Conservation (phyloP, 768 basidiomycete genomes). For the Hypholoma fasciculare region DNA sequence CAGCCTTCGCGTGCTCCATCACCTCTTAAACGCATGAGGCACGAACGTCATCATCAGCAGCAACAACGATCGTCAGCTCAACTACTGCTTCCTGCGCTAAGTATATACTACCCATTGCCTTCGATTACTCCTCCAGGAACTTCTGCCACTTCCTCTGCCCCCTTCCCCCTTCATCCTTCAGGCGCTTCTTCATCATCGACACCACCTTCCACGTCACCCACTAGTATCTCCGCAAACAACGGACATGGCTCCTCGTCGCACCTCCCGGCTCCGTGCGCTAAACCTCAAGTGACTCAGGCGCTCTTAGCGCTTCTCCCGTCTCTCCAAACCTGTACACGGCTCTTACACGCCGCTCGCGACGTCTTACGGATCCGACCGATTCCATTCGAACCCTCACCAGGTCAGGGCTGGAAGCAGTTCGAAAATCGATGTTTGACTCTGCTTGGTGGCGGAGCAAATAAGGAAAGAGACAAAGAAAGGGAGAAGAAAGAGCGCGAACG, state of each 20-base stretch:
- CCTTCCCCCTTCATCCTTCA: constrained; percentile 13
- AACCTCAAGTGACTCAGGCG: constrained; percentile 29
- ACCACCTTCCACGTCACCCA: constrained; percentile 8
- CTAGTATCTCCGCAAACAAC: constrained; percentile 1
- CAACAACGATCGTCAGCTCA: constrained; percentile 10
- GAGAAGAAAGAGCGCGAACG: constrained; percentile 19
- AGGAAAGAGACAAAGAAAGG: constrained; percentile 15
- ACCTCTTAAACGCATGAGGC: constrained; percentile 4
- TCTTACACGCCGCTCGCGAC: constrained; percentile 25
- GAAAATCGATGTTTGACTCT: constrained; percentile 16
- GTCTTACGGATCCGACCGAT: constrained; percentile 25
- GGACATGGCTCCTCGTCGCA: background rate
- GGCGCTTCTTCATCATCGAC: background rate
- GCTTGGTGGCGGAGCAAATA: constrained; percentile 7
- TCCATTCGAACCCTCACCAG: constrained; percentile 16
- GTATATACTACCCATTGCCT: constrained; percentile 27
- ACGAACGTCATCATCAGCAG: constrained; percentile 1
- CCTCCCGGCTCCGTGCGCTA: constrained; percentile 6
- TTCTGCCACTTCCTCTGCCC: constrained; percentile 10
- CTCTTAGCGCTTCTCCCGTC: constrained; percentile 36
- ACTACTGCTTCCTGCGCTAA: constrained; percentile 26
- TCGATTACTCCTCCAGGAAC: constrained; percentile 15
- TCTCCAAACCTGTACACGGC: constrained; percentile 21
- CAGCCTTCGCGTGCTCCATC: constrained; percentile 9
- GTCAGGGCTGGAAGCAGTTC: constrained; percentile 13